Conservation (phyloP, 1,284 basidiomycete species). For the Pyrrhoderma noxium region DNA sequence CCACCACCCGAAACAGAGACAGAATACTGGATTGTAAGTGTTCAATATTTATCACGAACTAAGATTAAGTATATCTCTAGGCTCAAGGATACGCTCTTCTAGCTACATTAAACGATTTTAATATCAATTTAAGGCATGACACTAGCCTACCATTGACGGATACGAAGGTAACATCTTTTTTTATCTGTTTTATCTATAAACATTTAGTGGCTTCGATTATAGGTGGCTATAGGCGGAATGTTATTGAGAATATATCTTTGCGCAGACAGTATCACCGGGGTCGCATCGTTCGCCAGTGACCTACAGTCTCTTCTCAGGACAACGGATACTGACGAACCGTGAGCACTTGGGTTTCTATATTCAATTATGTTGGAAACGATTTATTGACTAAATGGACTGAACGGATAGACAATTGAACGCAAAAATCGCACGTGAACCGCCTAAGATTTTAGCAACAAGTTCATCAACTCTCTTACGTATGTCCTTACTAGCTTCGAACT, state of each 20-base stretch:
- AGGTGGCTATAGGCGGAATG: constrained; percentile 45
- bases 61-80: constrained; percentile 28
- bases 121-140: constrained; percentile 34
- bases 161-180: constrained; percentile 32
- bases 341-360: no score
- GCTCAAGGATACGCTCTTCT: constrained; percentile 60
- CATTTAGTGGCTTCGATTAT: constrained; percentile 1
- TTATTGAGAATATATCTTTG: constrained; percentile 52
- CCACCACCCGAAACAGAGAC: constrained; percentile 29
- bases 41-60: neutral
- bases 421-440: constrained; percentile 29
- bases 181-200: no score
- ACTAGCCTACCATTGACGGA: constrained; percentile 27
- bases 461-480: constrained; percentile 13
- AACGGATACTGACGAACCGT: no score
- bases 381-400: no score
- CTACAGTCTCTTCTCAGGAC: constrained; percentile 32
- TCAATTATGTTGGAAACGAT: no score
- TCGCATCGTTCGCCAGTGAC: constrained; percentile 46
- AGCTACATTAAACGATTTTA: constrained; percentile 48
- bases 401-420: constrained; percentile 6
- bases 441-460: constrained; percentile 29
- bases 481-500: constrained; percentile 11
- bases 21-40: constrained; percentile 64
- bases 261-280: constrained; percentile 56